Evolutionary conservation across 2,329 filamentous ascomycete species (phyloP), one percentile per base, ranked within the genome.

Genomic region (Knufia fluminis): DNA sequence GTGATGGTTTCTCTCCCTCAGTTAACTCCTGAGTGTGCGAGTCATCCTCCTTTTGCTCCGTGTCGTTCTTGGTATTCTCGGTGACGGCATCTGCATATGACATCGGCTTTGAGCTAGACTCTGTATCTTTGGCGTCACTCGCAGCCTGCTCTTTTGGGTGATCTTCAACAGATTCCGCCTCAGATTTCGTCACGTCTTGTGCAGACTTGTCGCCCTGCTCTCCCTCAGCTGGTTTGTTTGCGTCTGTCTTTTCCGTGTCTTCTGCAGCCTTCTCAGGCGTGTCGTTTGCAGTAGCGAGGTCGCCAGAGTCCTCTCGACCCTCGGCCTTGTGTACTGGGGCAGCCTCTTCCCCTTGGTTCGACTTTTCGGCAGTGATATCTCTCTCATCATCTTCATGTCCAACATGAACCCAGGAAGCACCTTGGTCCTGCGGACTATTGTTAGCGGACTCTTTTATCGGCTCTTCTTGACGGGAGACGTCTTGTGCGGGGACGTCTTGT

Each of bases 291-390:
- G n/a, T n/a, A n/a, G n/a, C n/a, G n/a, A n/a, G n/a, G n/a, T n/a
- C n/a, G 26, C 26, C 26, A 28, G 6, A 6, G n/a, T n/a, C 49
- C 19, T 17, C 17, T 10, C 17, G 9, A 28, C 32, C 41, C 22
- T 19, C 26, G 31, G 43, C 12, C 39, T 48, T 20, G 3, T 35
- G 38, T 36, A 31, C 17, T 4, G 33, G 36, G 32, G 36, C 24
- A 16, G 36, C 38, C n/a, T 26, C 28, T 22, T 24, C 14, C 14
- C 16, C 7, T 28, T 53, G 35, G 17, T 19, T 38, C 17, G 39
- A 24, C 24, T 46, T 36, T 9, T 28, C 43, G 22, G 43, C 41
- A 22, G 32, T 12, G 17, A 48, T 38, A 38, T 46, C 47, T 6
- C 40, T 4, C 19, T 51, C 46, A 7, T 22, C 35, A 10, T 39